phyloP scores from a whole-genome alignment of 2,329 filamentous ascomycete species.

The Ophiocordyceps sinensis region DNA sequence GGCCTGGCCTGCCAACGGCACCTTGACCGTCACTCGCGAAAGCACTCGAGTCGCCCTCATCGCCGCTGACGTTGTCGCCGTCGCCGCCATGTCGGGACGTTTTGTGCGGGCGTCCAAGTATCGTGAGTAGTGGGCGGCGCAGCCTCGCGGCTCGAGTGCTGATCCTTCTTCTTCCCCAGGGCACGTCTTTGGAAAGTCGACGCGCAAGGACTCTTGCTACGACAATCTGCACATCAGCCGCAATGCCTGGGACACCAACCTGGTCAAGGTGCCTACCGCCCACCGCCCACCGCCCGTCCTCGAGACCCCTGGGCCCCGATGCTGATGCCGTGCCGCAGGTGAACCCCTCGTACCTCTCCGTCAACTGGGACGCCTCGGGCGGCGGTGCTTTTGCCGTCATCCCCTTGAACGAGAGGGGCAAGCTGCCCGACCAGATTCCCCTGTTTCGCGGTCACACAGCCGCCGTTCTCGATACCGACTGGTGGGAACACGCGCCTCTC shows the following conservation, averaged over 20 bases:
- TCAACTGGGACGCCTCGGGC: constrained; percentile 96
- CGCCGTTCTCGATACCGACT: constrained; percentile 92
- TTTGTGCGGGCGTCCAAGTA: constrained; percentile 57
- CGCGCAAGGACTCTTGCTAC: constrained; percentile 95
- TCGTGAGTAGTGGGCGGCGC: too few relatives aligned
- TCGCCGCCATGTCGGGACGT: constrained; percentile 41
- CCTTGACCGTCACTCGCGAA: neutral
- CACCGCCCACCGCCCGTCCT: neutral
- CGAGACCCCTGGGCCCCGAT: neutral
- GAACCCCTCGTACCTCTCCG: constrained; percentile 88
- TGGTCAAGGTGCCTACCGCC: constrained; percentile 82
- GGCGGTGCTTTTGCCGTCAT: constrained; percentile 96
- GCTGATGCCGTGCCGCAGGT: constrained; percentile 37
- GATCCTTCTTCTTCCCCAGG: constrained; percentile 39
- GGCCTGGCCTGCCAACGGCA: neutral
- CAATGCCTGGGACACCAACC: constrained; percentile 98
- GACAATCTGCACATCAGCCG: constrained; percentile 94
- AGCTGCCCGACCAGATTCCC: constrained; percentile 82
- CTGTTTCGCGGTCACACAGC: constrained; percentile 94
- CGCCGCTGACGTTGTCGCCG: too few relatives aligned
- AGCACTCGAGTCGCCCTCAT: neutral
- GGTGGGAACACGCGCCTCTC: constrained; percentile 32
- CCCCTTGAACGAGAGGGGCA: constrained; percentile 75
- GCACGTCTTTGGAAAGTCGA: constrained; percentile 94
- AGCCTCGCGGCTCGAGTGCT: neutral